Percentiles rank a stretch among this genome's conserved stretches.
Evolutionary conservation across 2,329 filamentous ascomycete species (phyloP).

Genomic region (Xylaria sp.): DNA sequence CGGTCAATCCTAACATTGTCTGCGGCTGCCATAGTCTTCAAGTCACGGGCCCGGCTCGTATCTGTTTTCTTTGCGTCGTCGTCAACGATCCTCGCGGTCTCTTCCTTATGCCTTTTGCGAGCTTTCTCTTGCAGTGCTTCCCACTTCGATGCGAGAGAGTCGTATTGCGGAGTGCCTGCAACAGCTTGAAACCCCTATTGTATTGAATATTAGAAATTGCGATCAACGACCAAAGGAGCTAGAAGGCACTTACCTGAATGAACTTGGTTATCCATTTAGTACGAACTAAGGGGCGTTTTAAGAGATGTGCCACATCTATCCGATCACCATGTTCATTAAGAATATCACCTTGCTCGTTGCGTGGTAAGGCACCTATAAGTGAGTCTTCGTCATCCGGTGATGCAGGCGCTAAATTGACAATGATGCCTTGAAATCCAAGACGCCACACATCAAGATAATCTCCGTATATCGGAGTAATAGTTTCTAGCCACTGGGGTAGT

Average conservation of each 20-base stretch:
- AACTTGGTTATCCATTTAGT: conserved; percentile 89
- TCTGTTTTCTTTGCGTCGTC: conserved; percentile 89
- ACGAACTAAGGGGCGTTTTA: conserved; percentile 88
- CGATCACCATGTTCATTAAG: conserved; percentile 82
- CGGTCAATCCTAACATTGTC: conserved; percentile 77
- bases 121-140: conserved; percentile 80
- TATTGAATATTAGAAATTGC: conserved; percentile 48
- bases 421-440: conserved; percentile 91
- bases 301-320: conserved; percentile 91
- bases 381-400: conserved; percentile 69
- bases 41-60: conserved; percentile 80
- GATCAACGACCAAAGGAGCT: neutral
- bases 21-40: conserved; percentile 78
- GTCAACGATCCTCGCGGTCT: conserved; percentile 79
- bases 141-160: conserved; percentile 70
- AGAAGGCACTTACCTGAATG: conserved; percentile 68
- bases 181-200: conserved; percentile 68
- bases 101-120: conserved; percentile 77
- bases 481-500: conserved; percentile 84
- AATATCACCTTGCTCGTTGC: conserved; percentile 73
- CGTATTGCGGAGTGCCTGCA: conserved; percentile 64
- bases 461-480: conserved; percentile 80
- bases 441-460: conserved; percentile 91
- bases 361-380: conserved; percentile 67
- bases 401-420: conserved; percentile 88